Conservation (phyloP, 306 rosid species). For the Gastrolobium bilobum region DNA sequence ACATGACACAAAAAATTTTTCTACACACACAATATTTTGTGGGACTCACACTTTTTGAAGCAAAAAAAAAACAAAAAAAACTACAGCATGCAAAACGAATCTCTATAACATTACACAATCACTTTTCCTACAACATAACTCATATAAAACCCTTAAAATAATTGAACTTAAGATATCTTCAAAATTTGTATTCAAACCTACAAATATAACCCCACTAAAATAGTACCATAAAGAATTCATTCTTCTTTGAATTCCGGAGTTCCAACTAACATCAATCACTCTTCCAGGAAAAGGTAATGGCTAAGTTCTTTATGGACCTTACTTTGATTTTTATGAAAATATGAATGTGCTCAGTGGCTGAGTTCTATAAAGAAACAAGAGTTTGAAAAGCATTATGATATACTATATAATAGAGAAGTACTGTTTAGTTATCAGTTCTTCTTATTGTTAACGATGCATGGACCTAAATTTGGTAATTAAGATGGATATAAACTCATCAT, state of each 20-base stretch:
- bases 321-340: neutral
- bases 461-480: neutral
- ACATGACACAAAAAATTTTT: no score
- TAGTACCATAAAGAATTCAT: neutral
- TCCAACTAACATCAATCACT: neutral
- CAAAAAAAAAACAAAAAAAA: no score
- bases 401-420: neutral
- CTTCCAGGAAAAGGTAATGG: neutral
- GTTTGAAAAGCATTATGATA: neutral
- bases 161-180: neutral
- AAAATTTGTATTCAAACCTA: neutral
- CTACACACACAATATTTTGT: no score
- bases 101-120: no score
- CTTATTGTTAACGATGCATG: slow-evolving; percentile 6
- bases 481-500: neutral
- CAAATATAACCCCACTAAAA: neutral
- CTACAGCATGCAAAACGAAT: no score
- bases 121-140: no score
- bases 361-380: neutral
- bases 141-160: no score
- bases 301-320: slow-evolving; percentile 1
- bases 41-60: no score
- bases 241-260: neutral
- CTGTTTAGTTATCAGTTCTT: neutral
- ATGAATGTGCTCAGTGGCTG: neutral